Evolutionary conservation across 805 yeast genomes (phyloP).

Genomic region (Myxozyma geophila): DNA sequence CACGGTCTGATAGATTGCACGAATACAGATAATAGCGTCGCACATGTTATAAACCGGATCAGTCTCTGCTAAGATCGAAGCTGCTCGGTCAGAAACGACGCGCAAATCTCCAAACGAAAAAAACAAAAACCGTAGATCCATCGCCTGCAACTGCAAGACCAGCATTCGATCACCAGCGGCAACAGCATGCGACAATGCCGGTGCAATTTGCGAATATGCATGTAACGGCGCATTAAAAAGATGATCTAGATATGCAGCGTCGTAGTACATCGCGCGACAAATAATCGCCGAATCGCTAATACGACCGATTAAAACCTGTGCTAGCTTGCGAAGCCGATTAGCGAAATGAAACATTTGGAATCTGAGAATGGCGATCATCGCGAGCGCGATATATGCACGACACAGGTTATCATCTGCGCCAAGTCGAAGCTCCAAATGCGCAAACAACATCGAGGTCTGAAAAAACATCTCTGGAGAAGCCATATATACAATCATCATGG

Average conservation of each 20-base stretch:
- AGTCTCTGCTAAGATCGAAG: neutral
- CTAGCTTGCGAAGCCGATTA: slow-evolving; percentile 6
- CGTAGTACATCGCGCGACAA: slow-evolving; percentile 19
- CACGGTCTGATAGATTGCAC: slow-evolving; percentile 15
- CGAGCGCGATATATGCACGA: slow-evolving; percentile 26
- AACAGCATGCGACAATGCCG: slow-evolving; percentile 17
- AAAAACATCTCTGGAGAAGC: slow-evolving; percentile 23
- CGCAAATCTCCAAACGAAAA: slow-evolving; percentile 8
- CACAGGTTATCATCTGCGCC: slow-evolving; percentile 27
- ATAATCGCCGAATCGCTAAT: slow-evolving; percentile 10
- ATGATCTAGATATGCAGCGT: slow-evolving; percentile 20
- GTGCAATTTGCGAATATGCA: neutral
- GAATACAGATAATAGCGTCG: slow-evolving; percentile 20
- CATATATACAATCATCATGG: slow-evolving; percentile 17
- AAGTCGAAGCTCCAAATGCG: slow-evolving; percentile 13
- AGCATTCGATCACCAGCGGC: slow-evolving; percentile 30
- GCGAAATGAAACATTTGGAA: slow-evolving; percentile 26
- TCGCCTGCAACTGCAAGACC: slow-evolving; percentile 26
- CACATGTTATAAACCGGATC: slow-evolving; percentile 15
- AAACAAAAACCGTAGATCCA: slow-evolving; percentile 16
- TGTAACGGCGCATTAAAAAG: neutral
- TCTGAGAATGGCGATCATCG: slow-evolving; percentile 27
- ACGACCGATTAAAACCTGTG: slow-evolving; percentile 5
- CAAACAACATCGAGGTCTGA: slow-evolving; percentile 4
- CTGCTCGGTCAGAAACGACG: slow-evolving; percentile 7